Conservation (phyloP, 805 yeast genomes). For the Blastobotrys muscicola region DNA sequence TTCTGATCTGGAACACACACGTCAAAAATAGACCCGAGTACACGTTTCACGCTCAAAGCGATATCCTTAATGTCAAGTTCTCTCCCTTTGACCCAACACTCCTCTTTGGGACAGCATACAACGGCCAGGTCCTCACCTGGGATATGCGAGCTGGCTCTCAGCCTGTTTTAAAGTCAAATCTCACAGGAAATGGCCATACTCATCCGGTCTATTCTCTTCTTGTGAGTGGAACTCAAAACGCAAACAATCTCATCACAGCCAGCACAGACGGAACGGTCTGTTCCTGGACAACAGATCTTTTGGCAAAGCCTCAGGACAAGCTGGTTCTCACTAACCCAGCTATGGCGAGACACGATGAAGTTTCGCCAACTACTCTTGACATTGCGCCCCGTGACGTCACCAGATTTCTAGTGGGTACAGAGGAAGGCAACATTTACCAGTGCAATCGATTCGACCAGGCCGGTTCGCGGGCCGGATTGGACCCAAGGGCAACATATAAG, state of each 20-base stretch:
- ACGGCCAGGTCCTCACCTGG: constrained; percentile 46
- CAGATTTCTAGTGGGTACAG: constrained; percentile 29
- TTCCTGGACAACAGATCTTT: constrained; percentile 30
- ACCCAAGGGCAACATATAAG: constrained; percentile 14
- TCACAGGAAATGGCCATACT: constrained; percentile 26
- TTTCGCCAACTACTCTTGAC: constrained; percentile 25
- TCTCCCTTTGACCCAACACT: constrained; percentile 32
- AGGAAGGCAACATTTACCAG: constrained; percentile 28
- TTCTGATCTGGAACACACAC: constrained; percentile 31
- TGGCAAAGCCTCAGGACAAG: constrained; percentile 28
- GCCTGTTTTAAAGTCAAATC: constrained; percentile 27
- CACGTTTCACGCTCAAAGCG: constrained; percentile 35
- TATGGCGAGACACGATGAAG: constrained; percentile 15
- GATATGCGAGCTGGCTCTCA: constrained; percentile 29
- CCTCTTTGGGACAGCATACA: constrained; percentile 38
- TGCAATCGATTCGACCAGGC: constrained; percentile 26
- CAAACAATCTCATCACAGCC: constrained; percentile 26
- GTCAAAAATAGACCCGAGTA: constrained; percentile 30
- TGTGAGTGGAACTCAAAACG: constrained; percentile 21
- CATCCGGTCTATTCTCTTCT: constrained; percentile 27
- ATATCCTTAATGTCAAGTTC: constrained; percentile 33
- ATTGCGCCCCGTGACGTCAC: constrained; percentile 24
- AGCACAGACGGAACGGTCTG: constrained; percentile 32
- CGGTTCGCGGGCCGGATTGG: constrained; percentile 25
- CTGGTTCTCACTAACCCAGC: constrained; percentile 22